phyloP scores from a whole-genome alignment of 192 early-diverging fungal species.

The Backusella psychrophila region DNA sequence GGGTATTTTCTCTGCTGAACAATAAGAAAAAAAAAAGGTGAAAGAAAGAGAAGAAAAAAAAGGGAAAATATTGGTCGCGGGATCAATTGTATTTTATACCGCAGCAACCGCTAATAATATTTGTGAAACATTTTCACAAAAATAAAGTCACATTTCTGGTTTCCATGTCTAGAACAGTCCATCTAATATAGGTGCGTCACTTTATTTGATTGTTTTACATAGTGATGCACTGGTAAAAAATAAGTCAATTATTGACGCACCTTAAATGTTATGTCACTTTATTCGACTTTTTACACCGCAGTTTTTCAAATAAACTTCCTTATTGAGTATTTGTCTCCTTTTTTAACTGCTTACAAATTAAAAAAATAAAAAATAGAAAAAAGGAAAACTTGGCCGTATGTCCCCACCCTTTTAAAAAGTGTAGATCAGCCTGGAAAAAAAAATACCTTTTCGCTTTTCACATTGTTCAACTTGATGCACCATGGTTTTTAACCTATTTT shows the following conservation, averaged over 20 bases:
- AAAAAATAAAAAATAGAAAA: neutral
- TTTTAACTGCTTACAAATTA: slow-evolving; percentile 2
- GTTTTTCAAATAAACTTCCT: neutral
- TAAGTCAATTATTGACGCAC: neutral
- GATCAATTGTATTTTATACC: slow-evolving; percentile 5
- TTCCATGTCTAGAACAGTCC: neutral
- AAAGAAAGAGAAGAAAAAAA: neutral
- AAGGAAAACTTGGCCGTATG: neutral
- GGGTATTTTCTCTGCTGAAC: neutral
- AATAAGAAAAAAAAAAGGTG: neutral
- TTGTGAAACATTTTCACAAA: neutral
- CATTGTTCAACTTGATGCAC: neutral
- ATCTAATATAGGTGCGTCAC: neutral
- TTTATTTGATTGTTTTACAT: neutral
- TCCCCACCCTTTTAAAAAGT: neutral
- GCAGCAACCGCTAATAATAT: neutral
- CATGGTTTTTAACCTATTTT: neutral
- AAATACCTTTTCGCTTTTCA: neutral
- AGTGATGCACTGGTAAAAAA: neutral
- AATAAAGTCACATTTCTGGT: neutral
- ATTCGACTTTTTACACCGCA: neutral
- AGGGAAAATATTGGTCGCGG: neutral
- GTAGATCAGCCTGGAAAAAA: too few relatives aligned
- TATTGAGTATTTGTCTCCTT: neutral
- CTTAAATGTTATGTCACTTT: neutral